phyloP scores from a whole-genome alignment of 2,329 filamentous ascomycete genomes.

The Talaromyces sp. region DNA sequence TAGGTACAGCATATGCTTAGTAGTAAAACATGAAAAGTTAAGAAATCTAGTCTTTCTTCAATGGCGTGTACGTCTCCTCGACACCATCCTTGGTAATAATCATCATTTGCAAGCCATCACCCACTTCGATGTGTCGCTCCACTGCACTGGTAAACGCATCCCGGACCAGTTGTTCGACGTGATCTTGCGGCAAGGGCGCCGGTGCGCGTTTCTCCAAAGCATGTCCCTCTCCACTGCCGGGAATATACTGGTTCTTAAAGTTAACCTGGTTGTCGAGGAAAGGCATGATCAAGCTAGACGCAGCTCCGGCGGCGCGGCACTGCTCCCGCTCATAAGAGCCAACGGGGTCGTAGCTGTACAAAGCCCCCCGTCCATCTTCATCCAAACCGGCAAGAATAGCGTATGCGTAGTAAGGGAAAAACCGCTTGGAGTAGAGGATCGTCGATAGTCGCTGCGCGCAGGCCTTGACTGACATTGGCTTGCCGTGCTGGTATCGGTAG shows the following conservation, averaged over 20 bases:
- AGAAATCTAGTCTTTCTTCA: constrained; percentile 76
- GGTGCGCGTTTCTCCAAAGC: constrained; percentile 57
- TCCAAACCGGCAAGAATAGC: constrained; percentile 92
- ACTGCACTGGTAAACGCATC: constrained; percentile 98
- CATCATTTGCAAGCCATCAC: constrained; percentile 92
- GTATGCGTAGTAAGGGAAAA: constrained; percentile 98
- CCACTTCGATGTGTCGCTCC: constrained; percentile 98
- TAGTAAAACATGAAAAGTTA: neutral
- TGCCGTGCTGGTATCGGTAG: constrained; percentile 97
- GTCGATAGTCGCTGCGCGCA: constrained; percentile 93
- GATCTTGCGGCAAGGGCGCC: constrained; percentile 62
- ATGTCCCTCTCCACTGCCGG: constrained; percentile 77
- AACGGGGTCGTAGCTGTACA: constrained; percentile 97
- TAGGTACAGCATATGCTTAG: constrained; percentile 7
- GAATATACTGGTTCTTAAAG: constrained; percentile 97
- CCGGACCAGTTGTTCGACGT: constrained; percentile 82
- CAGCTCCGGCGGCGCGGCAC: constrained; percentile 87
- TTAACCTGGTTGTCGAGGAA: constrained; percentile 99
- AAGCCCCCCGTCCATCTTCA: constrained; percentile 85
- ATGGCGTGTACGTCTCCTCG: constrained; percentile 71
- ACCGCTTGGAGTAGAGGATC: constrained; percentile 93
- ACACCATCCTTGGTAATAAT: constrained; percentile 84
- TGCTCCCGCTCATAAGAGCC: constrained; percentile 97
- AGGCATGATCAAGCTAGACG: constrained; percentile 93
- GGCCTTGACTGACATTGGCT: constrained; percentile 88